These are phyloP conservation scores for Hypoxylon crocopeplum DNA, from an alignment of 495 filamentous ascomycete genomes.

Conservation along the genomic window DNA sequence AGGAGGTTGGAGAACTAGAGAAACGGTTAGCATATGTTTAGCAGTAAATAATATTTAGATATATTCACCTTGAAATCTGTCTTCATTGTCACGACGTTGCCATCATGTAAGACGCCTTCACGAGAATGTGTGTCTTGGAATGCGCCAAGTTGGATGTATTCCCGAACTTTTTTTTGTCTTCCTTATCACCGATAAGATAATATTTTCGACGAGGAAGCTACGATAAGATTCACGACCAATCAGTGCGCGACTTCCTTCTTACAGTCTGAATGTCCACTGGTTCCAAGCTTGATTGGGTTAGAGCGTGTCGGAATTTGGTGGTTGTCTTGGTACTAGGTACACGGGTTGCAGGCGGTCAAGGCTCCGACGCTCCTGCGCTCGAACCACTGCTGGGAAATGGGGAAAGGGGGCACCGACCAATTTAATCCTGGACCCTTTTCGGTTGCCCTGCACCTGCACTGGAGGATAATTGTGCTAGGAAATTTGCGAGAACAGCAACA, in stretches of 20 bases:
- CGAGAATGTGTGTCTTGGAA: conserved; percentile 3
- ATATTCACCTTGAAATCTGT: conserved; percentile 86
- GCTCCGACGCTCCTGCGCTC: conserved; percentile 37
- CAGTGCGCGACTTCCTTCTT: not conserved
- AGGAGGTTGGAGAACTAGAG: conserved; percentile 89
- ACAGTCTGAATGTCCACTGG: conserved; percentile 2
- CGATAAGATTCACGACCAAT: conserved; percentile 19
- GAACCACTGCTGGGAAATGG: conserved; percentile 32
- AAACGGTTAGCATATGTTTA: conserved; percentile 11
- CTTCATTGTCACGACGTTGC: conserved; percentile 73
- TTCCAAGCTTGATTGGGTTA: conserved; percentile 17
- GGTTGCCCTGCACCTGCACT: conserved; percentile 31
- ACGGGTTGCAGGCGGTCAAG: conserved; percentile 34
- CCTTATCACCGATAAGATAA: conserved; percentile 44
- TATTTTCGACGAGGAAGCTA: conserved; percentile 1
- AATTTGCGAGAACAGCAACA: conserved; percentile 36
- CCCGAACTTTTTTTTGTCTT: conserved; percentile 37
- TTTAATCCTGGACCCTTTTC: conserved; percentile 30
- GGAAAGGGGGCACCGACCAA: conserved; percentile 30
- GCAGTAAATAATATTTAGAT: not conserved
- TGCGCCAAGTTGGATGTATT: conserved; percentile 23
- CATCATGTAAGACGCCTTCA: conserved; percentile 9
- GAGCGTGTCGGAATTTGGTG: conserved; percentile 5
- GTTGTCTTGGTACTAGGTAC: no score
- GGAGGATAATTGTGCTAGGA: conserved; percentile 21